Evolutionary conservation across 202 grass and related monocot genomes (phyloP).

Genomic region (Cymbopogon flexuosus): DNA sequence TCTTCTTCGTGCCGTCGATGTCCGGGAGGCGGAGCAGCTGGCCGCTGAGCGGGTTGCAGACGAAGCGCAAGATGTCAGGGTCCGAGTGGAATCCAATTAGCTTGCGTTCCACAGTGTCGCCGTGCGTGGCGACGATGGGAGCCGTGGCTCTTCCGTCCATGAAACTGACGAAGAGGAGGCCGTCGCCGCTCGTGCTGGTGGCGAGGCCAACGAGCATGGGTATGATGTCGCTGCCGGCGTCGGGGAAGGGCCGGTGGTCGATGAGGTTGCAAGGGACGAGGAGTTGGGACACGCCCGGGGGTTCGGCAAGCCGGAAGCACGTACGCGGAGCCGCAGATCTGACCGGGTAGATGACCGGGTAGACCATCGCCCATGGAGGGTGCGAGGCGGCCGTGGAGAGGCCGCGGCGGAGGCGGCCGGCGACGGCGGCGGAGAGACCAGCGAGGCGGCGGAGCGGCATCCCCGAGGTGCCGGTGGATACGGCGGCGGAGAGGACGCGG

Average conservation of each 20-base stretch:
- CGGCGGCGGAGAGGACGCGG: too few species aligned
- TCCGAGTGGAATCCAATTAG: too few species aligned
- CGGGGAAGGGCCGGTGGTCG: too few species aligned
- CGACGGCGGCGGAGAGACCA: background rate
- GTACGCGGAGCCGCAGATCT: background rate
- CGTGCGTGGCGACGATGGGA: background rate
- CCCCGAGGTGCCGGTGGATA: too few species aligned
- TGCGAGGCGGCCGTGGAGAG: background rate
- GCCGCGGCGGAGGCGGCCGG: background rate
- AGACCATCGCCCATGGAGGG: slow-evolving; percentile 3
- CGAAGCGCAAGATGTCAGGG: background rate
- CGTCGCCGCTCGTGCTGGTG: background rate
- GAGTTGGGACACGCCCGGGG: background rate
- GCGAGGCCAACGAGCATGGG: background rate
- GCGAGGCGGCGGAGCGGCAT: background rate
- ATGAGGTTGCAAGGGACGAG: background rate
- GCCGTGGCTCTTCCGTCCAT: background rate
- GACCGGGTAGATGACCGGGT: rapidly evolving
- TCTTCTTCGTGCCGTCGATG: background rate
- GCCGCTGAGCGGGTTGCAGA: background rate
- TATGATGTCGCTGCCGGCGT: too few species aligned
- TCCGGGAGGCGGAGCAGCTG: slow-evolving; percentile 23
- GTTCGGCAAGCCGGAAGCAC: background rate
- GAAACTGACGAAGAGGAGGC: background rate
- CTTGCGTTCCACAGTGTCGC: too few species aligned